These are phyloP conservation scores for Parathielavia hyrcaniae DNA, from an alignment of 495 filamentous ascomycete species.

Conservation along the genomic window DNA sequence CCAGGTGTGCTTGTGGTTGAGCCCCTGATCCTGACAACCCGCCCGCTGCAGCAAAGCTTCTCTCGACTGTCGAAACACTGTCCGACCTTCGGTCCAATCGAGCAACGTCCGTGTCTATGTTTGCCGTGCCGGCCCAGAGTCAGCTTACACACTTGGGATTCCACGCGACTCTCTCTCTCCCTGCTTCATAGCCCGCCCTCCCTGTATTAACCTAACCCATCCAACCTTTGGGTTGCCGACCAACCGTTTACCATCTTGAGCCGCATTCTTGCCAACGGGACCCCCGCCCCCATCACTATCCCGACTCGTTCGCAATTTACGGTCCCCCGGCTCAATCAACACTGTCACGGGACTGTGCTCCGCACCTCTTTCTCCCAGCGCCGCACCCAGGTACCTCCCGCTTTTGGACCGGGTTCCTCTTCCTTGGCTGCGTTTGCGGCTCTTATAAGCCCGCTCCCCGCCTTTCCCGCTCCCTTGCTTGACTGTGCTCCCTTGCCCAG, in stretches of 20 bases:
- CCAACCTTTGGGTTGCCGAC: slow-evolving; percentile 20
- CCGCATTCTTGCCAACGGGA: slow-evolving; percentile 24
- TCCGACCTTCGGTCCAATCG: neutral
- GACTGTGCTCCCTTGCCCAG: slow-evolving; percentile 19
- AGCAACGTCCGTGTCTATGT: slow-evolving; percentile 1
- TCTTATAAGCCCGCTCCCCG: slow-evolving; percentile 28
- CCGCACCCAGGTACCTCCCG: slow-evolving; percentile 4
- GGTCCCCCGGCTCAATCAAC: slow-evolving; percentile 29
- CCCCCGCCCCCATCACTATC: slow-evolving; percentile 15
- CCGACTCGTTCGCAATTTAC: slow-evolving; percentile 26
- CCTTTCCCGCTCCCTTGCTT: slow-evolving; percentile 17
- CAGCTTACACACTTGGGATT: neutral
- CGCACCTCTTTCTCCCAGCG: slow-evolving; percentile 27
- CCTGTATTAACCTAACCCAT: slow-evolving; percentile 10
- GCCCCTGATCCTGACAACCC: slow-evolving; percentile 5
- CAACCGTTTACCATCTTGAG: slow-evolving; percentile 26
- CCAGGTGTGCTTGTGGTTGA: slow-evolving; percentile 12
- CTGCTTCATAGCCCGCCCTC: slow-evolving; percentile 8
- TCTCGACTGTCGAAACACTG: neutral
- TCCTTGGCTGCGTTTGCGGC: slow-evolving; percentile 28
- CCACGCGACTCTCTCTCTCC: neutral
- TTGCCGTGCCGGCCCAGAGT: neutral
- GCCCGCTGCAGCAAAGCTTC: slow-evolving; percentile 8
- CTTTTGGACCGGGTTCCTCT: slow-evolving; percentile 16
- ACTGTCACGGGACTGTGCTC: slow-evolving; percentile 29